Evolutionary conservation across 768 basidiomycete species (phyloP).

Genomic region (Kwoniella europaea): DNA sequence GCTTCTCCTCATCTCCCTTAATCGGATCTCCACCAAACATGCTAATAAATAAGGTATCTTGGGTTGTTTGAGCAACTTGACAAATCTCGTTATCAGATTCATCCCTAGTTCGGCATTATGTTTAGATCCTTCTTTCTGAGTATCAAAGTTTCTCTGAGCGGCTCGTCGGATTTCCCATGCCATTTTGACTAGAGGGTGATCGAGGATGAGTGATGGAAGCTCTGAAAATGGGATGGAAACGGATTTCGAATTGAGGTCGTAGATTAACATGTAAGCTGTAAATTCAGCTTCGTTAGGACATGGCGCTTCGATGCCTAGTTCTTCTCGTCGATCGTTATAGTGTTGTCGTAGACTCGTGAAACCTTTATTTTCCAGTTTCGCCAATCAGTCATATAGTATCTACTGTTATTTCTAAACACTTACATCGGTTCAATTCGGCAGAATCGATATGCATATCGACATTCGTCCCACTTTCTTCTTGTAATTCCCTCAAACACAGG

Average conservation of each 20-base stretch:
- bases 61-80: slow-evolving; percentile 69
- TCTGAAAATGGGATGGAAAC: slow-evolving; percentile 69
- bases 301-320: slow-evolving; percentile 62
- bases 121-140: slow-evolving; percentile 58
- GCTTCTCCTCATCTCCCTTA: slow-evolving; percentile 64
- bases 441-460: slow-evolving; percentile 52
- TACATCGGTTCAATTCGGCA: slow-evolving; percentile 59
- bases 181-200: slow-evolving; percentile 77
- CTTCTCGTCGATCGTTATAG: slow-evolving; percentile 75
- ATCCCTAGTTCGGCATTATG: slow-evolving; percentile 68
- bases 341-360: slow-evolving; percentile 91
- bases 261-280: slow-evolving; percentile 90
- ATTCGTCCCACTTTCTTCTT: slow-evolving; percentile 60
- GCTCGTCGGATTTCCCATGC: slow-evolving; percentile 79
- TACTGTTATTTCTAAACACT: slow-evolving; percentile 47
- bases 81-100: slow-evolving; percentile 67
- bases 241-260: slow-evolving; percentile 84
- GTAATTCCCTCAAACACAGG: slow-evolving; percentile 65
- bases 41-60: slow-evolving; percentile 86
- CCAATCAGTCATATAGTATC: too few relatives aligned
- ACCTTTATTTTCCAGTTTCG: slow-evolving; percentile 62
- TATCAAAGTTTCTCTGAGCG: slow-evolving; percentile 74
- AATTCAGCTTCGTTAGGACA: slow-evolving; percentile 92
- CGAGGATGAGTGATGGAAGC: slow-evolving; percentile 68
- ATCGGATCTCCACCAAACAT: slow-evolving; percentile 83